Evolutionary conservation across 768 basidiomycete genomes (phyloP), one percentile per base, ranked within the genome.

Genomic region (Termitomyces bulborhizus): DNA sequence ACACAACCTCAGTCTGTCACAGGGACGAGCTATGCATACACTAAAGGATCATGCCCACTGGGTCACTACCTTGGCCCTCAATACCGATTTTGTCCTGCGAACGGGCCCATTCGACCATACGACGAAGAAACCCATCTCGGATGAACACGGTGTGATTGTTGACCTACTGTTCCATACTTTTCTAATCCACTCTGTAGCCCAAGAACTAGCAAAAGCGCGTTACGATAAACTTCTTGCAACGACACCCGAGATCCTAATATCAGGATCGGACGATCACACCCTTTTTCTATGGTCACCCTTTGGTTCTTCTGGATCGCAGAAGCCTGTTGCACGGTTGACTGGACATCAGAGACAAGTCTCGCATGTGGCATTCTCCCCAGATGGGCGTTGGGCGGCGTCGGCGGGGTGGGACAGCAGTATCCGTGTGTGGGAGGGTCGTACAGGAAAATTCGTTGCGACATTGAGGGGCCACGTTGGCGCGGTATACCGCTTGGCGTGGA

Each of bases 11-110:
- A 46, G 29, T n/a, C 61, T 40, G 39, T 40, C 31, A 18, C 39
- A 95, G 88, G 96, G 95, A 0, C 88, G 83, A 68, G 82, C 84
- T 27, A 74, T 98, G 37, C 81, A 95, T 63, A 85, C 86, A 0
- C 73, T 98, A 27, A 93, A 91, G 68, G 94, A 98, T 58, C 96
- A 99, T 63, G 97, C 94, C 0, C 97, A 99, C 65, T 98, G 95
- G 96, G 97, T 99, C 7, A 99, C 95, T 18, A 98, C 95, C 0
- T 82, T 99, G 43, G 86, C 97, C 3, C 77, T 98, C 53, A 96
- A 94, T 69, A 95, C 95, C 9, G 96, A 99, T 67, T 97, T 95
- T 64, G 84, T 96, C 27, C 45, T 54, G 11, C 86, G 95, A 24
- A 98, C 96, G 0, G 96, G 96, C 0, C 94, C 96, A 0, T 98